Conservation (phyloP, 441 rosid species). For the Croton laevigatus region DNA sequence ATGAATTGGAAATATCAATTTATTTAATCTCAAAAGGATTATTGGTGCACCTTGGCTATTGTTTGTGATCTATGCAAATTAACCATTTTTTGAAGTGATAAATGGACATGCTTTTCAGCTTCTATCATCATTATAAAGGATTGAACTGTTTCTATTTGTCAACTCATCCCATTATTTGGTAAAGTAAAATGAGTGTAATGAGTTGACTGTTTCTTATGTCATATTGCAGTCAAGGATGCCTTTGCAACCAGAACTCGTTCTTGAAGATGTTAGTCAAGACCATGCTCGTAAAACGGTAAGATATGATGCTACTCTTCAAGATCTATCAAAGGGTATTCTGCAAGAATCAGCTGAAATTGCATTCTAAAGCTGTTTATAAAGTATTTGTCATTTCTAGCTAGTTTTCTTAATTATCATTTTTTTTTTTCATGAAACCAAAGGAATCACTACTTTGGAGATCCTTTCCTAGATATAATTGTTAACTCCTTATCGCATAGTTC, state of each 20-base stretch:
- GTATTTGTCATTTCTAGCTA: not conserved
- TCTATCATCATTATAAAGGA: not conserved
- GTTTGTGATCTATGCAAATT: not conserved
- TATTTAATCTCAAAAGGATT: not conserved
- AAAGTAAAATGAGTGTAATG: slow-evolving; percentile 13
- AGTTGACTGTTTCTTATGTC: slow-evolving; percentile 18
- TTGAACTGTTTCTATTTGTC: not conserved
- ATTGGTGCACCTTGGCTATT: not conserved
- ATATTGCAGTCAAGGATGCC: slow-evolving; percentile 74
- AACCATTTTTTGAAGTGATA: not conserved
- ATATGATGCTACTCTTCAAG: not conserved
- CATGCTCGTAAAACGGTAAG: slow-evolving; percentile 88
- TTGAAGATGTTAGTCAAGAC: slow-evolving; percentile 94
- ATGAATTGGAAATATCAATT: not conserved
- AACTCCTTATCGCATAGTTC: not conserved
- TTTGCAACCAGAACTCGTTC: slow-evolving; percentile 78
- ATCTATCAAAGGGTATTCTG: not conserved
- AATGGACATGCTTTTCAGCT: not conserved
- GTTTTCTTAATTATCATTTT: not conserved
- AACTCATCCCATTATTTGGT: not conserved
- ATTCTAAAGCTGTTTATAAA: not conserved
- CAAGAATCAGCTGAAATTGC: not conserved
- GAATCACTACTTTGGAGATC: not conserved
- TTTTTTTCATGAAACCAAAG: not conserved
- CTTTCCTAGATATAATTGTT: not conserved